Percentiles rank a stretch among this genome's conserved stretches.
Conservation (phyloP, 257 asterid genomes). For the Gynochthodes officinalis region DNA sequence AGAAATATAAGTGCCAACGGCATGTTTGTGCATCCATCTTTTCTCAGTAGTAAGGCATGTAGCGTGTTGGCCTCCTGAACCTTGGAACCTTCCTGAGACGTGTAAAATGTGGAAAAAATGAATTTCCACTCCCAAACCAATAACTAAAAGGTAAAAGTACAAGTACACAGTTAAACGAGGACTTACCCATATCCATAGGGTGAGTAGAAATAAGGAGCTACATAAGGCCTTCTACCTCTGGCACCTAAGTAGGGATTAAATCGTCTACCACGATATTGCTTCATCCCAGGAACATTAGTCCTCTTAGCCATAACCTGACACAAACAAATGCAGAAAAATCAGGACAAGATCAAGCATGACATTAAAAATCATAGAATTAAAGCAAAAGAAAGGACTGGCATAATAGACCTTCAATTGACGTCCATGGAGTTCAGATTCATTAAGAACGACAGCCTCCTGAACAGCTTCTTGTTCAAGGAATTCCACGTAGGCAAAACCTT, state of each 20-base stretch:
- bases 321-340: no score
- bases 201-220: constrained; percentile 65
- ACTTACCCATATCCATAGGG: constrained; percentile 85
- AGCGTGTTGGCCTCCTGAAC: constrained; percentile 81
- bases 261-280: constrained; percentile 75
- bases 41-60: constrained; percentile 80
- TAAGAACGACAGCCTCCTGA: constrained; percentile 84
- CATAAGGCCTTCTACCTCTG: constrained; percentile 77
- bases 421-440: constrained; percentile 92
- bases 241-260: constrained; percentile 58
- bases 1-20: background rate
- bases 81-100: constrained; percentile 78
- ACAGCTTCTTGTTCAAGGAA: constrained; percentile 81
- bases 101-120: background rate
- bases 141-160: background rate
- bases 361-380: background rate
- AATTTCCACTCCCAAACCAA: background rate
- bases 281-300: constrained; percentile 97
- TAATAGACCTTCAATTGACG: constrained; percentile 81
- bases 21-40: background rate
- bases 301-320: constrained; percentile 81
- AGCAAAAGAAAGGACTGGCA: background rate
- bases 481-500: constrained; percentile 96
- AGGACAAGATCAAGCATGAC: background rate
- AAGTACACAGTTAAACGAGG: background rate